Evolutionary conservation across 2,329 filamentous ascomycete species (phyloP), one percentile per base, ranked within the genome.

Genomic region (Neoarthrinium moseri): DNA sequence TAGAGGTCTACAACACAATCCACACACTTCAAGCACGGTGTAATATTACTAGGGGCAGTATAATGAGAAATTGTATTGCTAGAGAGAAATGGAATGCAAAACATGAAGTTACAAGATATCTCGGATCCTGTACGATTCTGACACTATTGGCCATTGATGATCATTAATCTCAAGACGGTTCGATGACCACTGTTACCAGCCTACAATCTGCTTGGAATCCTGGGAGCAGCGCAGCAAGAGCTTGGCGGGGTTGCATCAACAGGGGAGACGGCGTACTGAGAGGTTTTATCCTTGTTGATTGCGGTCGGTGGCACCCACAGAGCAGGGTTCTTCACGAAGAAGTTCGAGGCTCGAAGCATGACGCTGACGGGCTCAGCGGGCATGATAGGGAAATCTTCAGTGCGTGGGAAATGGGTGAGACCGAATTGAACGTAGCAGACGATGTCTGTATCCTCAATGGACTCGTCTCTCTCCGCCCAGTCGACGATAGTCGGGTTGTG

Each of bases 381-480:
- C 48, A 50, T 47, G 45, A 50, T 43, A 40, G 48, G 77, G 62
- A 80, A 81, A 54, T 81, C 77, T 59, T 82, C 78, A 13, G 75
- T 70, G 27, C 75, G 61, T 0, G 74, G 73, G 46, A 80, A 69
- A 50, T 82, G 78, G 22, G 78, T 82, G 48, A 82, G 72, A 12
- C 42, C 77, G 35, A 52, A 52, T 39, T 49, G 47, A 6, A 81
- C 61, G 48, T 72, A 83, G 41, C 79, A 66, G 3, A 82, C 78
- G 13, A 82, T 67, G 56, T 83, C 77, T 4, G 73, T 70, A 48
- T 82, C 76, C 45, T 74, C 71, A 41, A 80, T 74, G 37, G 66
- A 67, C 46, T 80, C 77, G 46, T 75, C 70, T n/a, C 75, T n/a
- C 13, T 72, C 66, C 0, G 73, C 76, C 68, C 73, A 77, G 33